Evolutionary conservation across 2,329 filamentous ascomycete genomes (phyloP).

Genomic region (Aspergillus tubingensis): DNA sequence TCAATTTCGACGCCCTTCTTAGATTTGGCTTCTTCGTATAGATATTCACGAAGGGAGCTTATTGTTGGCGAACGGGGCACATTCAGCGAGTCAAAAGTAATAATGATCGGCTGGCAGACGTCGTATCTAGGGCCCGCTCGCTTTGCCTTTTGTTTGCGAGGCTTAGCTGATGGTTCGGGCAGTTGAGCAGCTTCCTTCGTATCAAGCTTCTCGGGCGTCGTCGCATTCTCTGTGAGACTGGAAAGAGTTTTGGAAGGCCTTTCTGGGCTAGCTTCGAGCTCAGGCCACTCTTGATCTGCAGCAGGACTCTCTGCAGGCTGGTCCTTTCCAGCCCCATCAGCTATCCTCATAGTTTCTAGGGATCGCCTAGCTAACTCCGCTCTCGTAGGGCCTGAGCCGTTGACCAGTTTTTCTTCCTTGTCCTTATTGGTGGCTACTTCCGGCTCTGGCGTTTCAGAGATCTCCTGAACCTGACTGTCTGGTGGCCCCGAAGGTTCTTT

Average conservation of each 20-base stretch:
- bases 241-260: slow-evolving; percentile 20
- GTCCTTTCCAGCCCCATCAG: slow-evolving; percentile 18
- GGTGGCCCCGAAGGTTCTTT: slow-evolving; percentile 16
- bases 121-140: slow-evolving; percentile 45
- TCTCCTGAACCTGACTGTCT: slow-evolving; percentile 27
- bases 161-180: slow-evolving; percentile 15
- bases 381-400: slow-evolving; percentile 17
- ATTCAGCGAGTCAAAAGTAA: slow-evolving; percentile 87
- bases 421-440: not conserved
- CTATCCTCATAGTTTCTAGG: slow-evolving; percentile 33
- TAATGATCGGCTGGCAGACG: slow-evolving; percentile 66
- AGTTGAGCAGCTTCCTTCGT: slow-evolving; percentile 16
- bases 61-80: slow-evolving; percentile 64
- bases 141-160: slow-evolving; percentile 32
- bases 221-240: slow-evolving; percentile 14
- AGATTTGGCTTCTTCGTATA: slow-evolving; percentile 69
- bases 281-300: slow-evolving; percentile 32
- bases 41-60: slow-evolving; percentile 71
- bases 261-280: slow-evolving; percentile 30
- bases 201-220: slow-evolving; percentile 15
- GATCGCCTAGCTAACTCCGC: slow-evolving; percentile 29
- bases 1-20: slow-evolving; percentile 57
- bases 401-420: not conserved
- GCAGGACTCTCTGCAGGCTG: slow-evolving; percentile 9
- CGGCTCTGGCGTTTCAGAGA: slow-evolving; percentile 31